A percentile compares a stretch with the other conserved stretches of the same genome.
phyloP scores from a whole-genome alignment of 148 eudicot genomes.

The Nepenthes gracilis region DNA sequence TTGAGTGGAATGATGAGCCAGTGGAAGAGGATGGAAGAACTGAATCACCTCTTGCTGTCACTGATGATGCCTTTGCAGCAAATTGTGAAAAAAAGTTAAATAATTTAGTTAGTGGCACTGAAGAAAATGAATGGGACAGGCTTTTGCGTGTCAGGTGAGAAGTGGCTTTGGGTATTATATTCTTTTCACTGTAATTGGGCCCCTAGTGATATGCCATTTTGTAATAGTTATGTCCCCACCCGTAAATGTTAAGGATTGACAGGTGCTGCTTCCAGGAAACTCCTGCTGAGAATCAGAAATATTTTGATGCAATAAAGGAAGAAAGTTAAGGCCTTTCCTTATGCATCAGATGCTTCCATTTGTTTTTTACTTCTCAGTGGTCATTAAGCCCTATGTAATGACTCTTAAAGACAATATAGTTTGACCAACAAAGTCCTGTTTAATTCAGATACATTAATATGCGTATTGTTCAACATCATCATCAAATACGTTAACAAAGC shows the following conservation, averaged over 20 bases:
- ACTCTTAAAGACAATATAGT: no score
- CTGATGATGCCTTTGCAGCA: slow-evolving; percentile 41
- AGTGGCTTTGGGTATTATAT: slow-evolving; percentile 1
- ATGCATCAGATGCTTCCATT: no score
- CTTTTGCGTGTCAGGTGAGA: slow-evolving; percentile 81
- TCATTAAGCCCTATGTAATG: no score
- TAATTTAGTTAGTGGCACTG: slow-evolving; percentile 26
- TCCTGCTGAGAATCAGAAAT: not conserved
- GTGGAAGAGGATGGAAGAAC: slow-evolving; percentile 61
- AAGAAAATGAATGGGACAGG: slow-evolving; percentile 96
- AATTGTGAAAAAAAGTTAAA: slow-evolving; percentile 50
- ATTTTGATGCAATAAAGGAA: not conserved
- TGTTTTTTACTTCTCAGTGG: no score
- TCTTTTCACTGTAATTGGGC: not conserved
- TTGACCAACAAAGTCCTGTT: no score
- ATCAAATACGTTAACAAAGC: no score
- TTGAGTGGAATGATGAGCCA: slow-evolving; percentile 91
- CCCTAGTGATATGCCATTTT: no score
- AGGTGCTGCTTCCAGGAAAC: not conserved
- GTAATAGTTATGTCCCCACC: no score
- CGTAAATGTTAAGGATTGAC: no score
- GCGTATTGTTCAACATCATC: no score
- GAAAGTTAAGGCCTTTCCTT: not conserved
- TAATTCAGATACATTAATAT: no score
- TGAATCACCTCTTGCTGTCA: slow-evolving; percentile 29